Evolutionary conservation across 345 rosid genomes (phyloP).

Genomic region (Melaleuca quinquenervia): DNA sequence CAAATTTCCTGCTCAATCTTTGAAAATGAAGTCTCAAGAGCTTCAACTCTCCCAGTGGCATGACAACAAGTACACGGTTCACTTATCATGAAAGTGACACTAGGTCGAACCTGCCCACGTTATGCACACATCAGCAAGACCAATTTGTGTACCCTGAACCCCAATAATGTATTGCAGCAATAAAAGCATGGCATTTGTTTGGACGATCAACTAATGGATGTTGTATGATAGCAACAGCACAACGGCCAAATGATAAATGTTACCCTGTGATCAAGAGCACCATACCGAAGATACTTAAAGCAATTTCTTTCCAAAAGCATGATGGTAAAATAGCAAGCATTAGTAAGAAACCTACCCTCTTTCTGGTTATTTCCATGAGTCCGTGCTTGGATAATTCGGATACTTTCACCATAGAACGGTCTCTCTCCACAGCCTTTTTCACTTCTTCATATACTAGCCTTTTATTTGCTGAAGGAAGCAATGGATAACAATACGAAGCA

Average conservation of each 20-base stretch:
- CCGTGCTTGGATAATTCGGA: conserved; percentile 92
- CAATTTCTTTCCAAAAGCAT: neutral
- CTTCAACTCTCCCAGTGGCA: conserved; percentile 96
- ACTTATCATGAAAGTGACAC: conserved; percentile 91
- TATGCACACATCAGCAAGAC: neutral
- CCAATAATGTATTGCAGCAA: neutral
- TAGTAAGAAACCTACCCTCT: conserved; percentile 51
- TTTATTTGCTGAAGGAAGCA: conserved; percentile 55
- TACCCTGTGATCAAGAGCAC: neutral
- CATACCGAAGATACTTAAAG: neutral
- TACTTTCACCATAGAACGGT: conserved; percentile 82
- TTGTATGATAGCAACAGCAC: neutral
- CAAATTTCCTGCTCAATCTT: conserved; percentile 94
- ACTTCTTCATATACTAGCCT: conserved; percentile 88
- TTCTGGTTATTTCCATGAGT: conserved; percentile 96
- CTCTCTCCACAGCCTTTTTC: conserved; percentile 82
- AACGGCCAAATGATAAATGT: neutral
- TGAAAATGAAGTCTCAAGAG: conserved; percentile 85
- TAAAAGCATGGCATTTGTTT: neutral
- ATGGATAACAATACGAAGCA: neutral
- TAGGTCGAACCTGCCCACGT: conserved; percentile 81
- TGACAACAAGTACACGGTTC: conserved; percentile 93
- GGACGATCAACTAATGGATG: neutral
- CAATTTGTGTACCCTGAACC: neutral
- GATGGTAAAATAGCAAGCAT: conserved; percentile 1